These are phyloP conservation scores for Penicillium coffeae DNA, from an alignment of 495 filamentous ascomycete species.

Conservation along the genomic window DNA sequence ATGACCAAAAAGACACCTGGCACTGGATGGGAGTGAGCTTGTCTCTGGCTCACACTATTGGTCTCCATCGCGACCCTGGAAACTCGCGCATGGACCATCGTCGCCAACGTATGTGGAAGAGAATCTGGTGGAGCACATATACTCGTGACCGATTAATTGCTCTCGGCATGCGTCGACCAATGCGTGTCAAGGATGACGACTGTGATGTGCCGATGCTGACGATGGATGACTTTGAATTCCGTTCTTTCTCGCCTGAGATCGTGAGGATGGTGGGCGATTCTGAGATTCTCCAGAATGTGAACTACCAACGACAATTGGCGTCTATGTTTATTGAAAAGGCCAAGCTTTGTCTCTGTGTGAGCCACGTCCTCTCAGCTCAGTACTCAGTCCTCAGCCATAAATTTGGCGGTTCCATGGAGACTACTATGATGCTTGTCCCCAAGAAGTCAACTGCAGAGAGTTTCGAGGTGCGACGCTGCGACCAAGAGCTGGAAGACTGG, in stretches of 20 bases:
- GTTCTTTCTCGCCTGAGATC: constrained; percentile 57
- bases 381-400: constrained; percentile 85
- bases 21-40: constrained; percentile 89
- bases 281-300: constrained; percentile 57
- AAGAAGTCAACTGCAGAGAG: constrained; percentile 77
- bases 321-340: constrained; percentile 88
- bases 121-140: constrained; percentile 93
- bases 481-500: constrained; percentile 72
- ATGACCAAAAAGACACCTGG: constrained; percentile 88
- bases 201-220: constrained; percentile 86
- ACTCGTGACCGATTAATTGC: constrained; percentile 87
- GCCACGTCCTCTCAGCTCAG: constrained; percentile 76
- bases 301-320: constrained; percentile 68
- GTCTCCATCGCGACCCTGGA: constrained; percentile 74
- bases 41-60: constrained; percentile 78
- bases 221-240: constrained; percentile 78
- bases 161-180: constrained; percentile 83
- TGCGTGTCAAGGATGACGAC: constrained; percentile 83
- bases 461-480: constrained; percentile 67
- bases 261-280: constrained; percentile 64
- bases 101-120: constrained; percentile 76
- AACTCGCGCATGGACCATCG: constrained; percentile 67
- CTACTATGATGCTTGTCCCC: constrained; percentile 85
- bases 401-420: constrained; percentile 69
- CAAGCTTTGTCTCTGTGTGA: constrained; percentile 81